A percentile compares a stretch with the other conserved stretches of the same genome.
Evolutionary conservation across 1,284 basidiomycete species (phyloP).

Genomic region (Rhizoctonia solani): DNA sequence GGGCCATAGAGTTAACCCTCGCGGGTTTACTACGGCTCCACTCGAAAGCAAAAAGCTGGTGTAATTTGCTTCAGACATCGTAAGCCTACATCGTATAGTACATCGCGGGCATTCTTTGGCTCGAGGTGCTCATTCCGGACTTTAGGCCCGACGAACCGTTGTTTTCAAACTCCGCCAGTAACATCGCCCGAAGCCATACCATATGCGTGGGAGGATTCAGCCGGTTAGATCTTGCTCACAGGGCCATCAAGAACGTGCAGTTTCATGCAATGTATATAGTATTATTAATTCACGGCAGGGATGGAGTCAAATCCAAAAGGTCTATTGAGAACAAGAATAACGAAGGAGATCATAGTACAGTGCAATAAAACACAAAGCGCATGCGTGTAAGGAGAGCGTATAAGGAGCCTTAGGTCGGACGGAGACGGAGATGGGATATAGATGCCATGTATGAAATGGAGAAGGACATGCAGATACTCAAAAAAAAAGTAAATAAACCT

Average conservation of each 20-base stretch:
- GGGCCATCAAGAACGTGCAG: neutral
- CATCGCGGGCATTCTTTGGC: neutral
- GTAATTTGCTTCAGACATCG: neutral
- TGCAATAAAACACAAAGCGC: slow-evolving; percentile 18
- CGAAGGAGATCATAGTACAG: slow-evolving; percentile 33
- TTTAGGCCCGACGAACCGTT: slow-evolving; percentile 4
- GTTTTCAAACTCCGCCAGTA: slow-evolving; percentile 11
- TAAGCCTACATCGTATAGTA: neutral
- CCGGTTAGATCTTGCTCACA: neutral
- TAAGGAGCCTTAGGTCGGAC: neutral
- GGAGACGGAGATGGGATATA: slow-evolving; percentile 24
- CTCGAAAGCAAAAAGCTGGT: too few relatives aligned
- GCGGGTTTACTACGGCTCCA: too few relatives aligned
- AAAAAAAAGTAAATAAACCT: slow-evolving; percentile 31
- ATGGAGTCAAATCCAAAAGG: slow-evolving; percentile 5
- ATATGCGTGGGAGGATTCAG: neutral
- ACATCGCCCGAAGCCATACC: neutral
- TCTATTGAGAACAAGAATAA: slow-evolving; percentile 33
- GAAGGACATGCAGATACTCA: slow-evolving; percentile 29
- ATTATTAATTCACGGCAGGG: neutral
- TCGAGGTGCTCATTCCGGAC: neutral
- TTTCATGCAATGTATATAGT: neutral
- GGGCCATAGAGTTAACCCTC: too few relatives aligned
- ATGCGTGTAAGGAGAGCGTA: slow-evolving; percentile 26
- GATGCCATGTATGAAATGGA: slow-evolving; percentile 34